These are phyloP conservation scores for Ricinus communis DNA, from an alignment of 345 rosid species.

Conservation along the genomic window DNA sequence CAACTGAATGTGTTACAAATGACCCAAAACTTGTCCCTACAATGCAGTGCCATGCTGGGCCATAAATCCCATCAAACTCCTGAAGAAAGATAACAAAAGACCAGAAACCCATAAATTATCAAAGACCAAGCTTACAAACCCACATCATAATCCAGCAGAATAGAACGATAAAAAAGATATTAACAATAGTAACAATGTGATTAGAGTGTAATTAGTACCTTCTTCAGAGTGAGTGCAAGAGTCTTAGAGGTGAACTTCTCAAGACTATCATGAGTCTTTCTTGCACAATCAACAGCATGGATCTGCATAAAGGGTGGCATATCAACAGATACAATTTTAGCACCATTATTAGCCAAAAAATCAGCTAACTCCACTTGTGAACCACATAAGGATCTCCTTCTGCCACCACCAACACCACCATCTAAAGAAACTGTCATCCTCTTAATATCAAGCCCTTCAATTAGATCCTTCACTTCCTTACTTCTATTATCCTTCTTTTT, in stretches of 20 bases:
- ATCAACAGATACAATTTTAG: conserved; percentile 63
- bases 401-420: conserved; percentile 34
- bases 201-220: conserved; percentile 31
- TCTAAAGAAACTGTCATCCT: conserved; percentile 37
- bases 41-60: conserved; percentile 69
- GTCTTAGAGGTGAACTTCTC: conserved; percentile 68
- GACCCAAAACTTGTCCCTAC: conserved; percentile 68
- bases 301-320: conserved; percentile 86
- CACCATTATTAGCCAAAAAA: conserved; percentile 59
- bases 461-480: conserved; percentile 24
- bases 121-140: neutral
- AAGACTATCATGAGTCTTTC: conserved; percentile 62
- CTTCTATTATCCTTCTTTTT: conserved; percentile 18
- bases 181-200: neutral
- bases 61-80: conserved; percentile 62
- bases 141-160: neutral
- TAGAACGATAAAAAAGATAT: neutral
- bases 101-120: conserved; percentile 7
- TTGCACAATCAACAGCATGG: conserved; percentile 70
- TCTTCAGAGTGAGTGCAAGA: conserved; percentile 66
- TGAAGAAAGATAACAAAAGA: conserved; percentile 22
- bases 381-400: conserved; percentile 55
- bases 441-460: conserved; percentile 27
- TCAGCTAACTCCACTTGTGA: conserved; percentile 50
- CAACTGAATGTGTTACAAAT: conserved; percentile 59